Percentiles rank a stretch among this genome's conserved stretches.
phyloP scores from a whole-genome alignment of 768 basidiomycete species.

The Asterophora parasitica region DNA sequence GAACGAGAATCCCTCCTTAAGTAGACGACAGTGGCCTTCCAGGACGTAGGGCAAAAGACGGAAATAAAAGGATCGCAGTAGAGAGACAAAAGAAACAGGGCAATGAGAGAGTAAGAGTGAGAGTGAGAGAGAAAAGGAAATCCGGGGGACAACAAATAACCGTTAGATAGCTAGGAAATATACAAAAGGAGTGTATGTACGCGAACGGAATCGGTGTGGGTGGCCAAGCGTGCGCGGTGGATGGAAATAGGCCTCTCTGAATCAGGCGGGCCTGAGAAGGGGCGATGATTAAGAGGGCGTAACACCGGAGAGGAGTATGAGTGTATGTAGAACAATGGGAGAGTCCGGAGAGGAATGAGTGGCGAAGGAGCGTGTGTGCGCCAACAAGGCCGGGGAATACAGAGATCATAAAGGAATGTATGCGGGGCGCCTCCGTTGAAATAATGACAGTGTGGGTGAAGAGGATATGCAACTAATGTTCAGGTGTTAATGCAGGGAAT shows the following conservation, averaged over 20 bases:
- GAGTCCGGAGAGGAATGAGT: neutral
- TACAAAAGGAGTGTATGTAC: slow-evolving; percentile 14
- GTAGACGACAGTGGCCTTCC: slow-evolving; percentile 28
- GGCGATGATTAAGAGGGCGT: slow-evolving; percentile 2
- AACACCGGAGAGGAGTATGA: slow-evolving; percentile 1
- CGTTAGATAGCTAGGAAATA: slow-evolving; percentile 27
- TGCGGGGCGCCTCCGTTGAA: slow-evolving; percentile 1
- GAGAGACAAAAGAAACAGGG: slow-evolving; percentile 25
- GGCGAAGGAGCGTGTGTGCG: slow-evolving; percentile 12
- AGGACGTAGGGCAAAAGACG: slow-evolving; percentile 23
- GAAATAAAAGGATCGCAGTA: slow-evolving; percentile 23
- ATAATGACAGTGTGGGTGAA: slow-evolving; percentile 13
- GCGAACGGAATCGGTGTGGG: slow-evolving; percentile 1
- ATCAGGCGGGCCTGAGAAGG: slow-evolving; percentile 1
- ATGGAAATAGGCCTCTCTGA: slow-evolving; percentile 12
- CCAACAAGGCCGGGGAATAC: slow-evolving; percentile 5
- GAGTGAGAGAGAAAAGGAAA: slow-evolving; percentile 15
- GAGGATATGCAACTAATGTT: slow-evolving; percentile 5
- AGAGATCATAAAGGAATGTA: slow-evolving; percentile 5
- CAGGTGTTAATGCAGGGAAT: slow-evolving; percentile 10
- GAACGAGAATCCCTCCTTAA: slow-evolving; percentile 30
- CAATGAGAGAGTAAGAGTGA: slow-evolving; percentile 18
- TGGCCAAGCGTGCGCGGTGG: neutral
- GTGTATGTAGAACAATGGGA: neutral
- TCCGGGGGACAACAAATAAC: slow-evolving; percentile 27